Evolutionary conservation across 768 basidiomycete species (phyloP), one percentile per base, ranked within the genome.

Genomic region (Hygrocybe coccinea): DNA sequence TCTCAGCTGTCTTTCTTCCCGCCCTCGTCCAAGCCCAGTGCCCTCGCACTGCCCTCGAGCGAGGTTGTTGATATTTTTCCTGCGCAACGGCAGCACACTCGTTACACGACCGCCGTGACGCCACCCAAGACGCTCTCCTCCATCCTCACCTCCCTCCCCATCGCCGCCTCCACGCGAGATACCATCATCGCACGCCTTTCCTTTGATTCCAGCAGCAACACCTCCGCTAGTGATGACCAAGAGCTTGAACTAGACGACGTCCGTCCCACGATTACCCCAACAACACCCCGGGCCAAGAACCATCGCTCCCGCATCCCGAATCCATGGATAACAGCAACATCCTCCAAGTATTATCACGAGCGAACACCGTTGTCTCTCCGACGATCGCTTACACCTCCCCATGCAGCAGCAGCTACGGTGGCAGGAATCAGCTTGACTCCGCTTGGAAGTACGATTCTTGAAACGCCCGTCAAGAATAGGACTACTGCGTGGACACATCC

Each of bases 1-100:
- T 79, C 77, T 6, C 75, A 79, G 59, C 65, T 83, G 21, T 79
- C 81, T 1, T 82, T 78, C 64, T 84, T 84, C 58, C 82, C 82
- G 14, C 79, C 82, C 1, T 67, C 77, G 8, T 25, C 59, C 33
- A 57, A 55, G 39, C 60, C 50, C 34, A n/a, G n/a, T n/a, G 57
- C 68, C 50, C 60, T 58, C 48, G 57, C 59, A 25, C 55, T 48
- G 29, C 58, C 58, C 46, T 49, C 65, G 34, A 37, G 50, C 19
- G 21, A 59, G 44, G 15, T 46, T 22, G 17, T 12, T 12, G 44
- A 17, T 25, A 53, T 44, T 56, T 58, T 11, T 33, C 11, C 38
- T 19, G 7, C 53, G 15, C 10, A 14, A 14, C 50, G 29, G 25
- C 48, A 21, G 25, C 48, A 21, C 14, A 19, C 35, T 34, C 59